Base-by-base conservation (phyloP, 2,329 filamentous ascomycete species). In the Cladosporium sp. region DNA sequence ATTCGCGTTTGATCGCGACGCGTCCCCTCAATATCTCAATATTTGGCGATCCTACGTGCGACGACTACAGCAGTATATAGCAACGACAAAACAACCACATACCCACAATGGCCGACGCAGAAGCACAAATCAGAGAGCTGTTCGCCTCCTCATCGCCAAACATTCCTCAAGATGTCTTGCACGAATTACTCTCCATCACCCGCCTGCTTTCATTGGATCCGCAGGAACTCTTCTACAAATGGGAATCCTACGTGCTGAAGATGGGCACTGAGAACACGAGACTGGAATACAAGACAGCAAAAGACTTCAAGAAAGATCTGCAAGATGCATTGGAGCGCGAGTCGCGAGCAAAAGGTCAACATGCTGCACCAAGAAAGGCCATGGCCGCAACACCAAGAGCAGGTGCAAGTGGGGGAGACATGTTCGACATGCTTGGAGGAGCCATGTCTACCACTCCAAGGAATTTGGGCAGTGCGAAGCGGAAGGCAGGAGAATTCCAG, bases 181-280 rank as follows among this genome's bases (percentile, higher is more conserved):
- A 85, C 62, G 93, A 97, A 80, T 83, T 99, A 70, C 86, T 90
- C 75, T 96, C 92, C 66, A 96, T 97, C 76, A 86, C 95, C 80
- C 88, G 89, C 63, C 84, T 98, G 67, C 92, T 97, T 79, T 88
- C 88, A 57, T 85, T 98, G 67, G 87, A 88, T 18, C 84, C 89
- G 36, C 89, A 98, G 77, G 95, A 98, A 76, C 84, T 98, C 28
- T 97, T 92, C 79, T 97, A 92, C 87, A 98, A 98, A 84, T 99
- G 95, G 95, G 95, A 99, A 78, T 94, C 93, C 0, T 98, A 97
- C 83, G 93, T 91, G 78, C 90, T 99, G 76, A 96, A 94, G 79
- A 93, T 98, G 89, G 92, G 93, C 26, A 82, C 87, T 57, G 92
- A 96, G 65, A 90, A 92, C 65, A 88, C 89, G 67, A 88, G 84